Evolutionary conservation across 805 yeast species (phyloP), one percentile per base, ranked within the genome.

Genomic region (Saccharomycopsis oosterbeekiorum): DNA sequence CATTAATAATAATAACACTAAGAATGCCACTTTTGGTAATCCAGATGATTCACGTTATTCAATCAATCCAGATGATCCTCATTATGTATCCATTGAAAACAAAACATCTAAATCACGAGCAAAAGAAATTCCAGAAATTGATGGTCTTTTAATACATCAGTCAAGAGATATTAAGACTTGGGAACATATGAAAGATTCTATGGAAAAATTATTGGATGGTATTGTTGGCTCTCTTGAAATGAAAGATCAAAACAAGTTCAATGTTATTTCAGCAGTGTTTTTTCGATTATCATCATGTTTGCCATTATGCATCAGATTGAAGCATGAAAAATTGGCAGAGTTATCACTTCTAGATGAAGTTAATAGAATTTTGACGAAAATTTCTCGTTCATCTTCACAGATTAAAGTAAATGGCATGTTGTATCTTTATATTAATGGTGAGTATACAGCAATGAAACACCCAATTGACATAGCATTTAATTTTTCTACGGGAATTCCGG

Each of bases 371-470:
- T 70, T 86, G 65, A 82, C 78, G 66, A 77, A 79, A 62, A 74
- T 86, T 15, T 79, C 84, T 0, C 72, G 78, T 9, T 75, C 85
- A 1, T 77, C 84, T 61, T 80, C 89, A 1, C 86, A 83, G 62
- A 78, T 88, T 61, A 83, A 84, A 62, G 80, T 86, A 61, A 84
- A 84, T 68, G 87, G 89, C 9, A 76, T 80, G 57, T 69, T 87
- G n/a, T 86, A 82, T 69, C 74, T 86, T 59, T 75, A 76, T 55
- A 74, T 26, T 21, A 47, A 19, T 4, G 34, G 76, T 17, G 61
- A 64, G 55, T 59, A 57, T 17, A 19, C 54, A 1, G 58, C 58
- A 37, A 55, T 42, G 40, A 42, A 56, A 19, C 37, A 56, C 15
- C 36, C 47, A 9, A 36, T 29, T 19, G 53, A 47, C n/a, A 47